Percentiles rank a stretch among this genome's conserved stretches.
Conservation (phyloP, 805 yeast species). For the Hagleromyces aurorensis region DNA sequence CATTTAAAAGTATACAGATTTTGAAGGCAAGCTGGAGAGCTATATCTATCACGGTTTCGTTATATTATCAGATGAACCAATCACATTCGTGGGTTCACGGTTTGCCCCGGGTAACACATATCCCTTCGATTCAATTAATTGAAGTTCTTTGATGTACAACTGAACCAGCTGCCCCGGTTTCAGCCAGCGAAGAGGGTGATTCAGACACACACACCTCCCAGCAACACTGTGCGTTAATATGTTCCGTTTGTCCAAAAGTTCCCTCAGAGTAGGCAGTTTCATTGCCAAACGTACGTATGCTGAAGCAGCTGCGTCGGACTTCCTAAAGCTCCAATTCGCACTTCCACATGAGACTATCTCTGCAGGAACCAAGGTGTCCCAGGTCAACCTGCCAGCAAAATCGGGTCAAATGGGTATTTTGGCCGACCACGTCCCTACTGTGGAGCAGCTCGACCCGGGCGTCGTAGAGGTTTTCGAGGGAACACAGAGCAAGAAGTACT, state of each 20-base stretch:
- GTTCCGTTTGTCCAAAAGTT: slow-evolving; percentile 22
- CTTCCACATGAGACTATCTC: slow-evolving; percentile 75
- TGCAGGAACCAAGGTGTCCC: slow-evolving; percentile 41
- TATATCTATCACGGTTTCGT: too few species aligned
- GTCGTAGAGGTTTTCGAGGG: slow-evolving; percentile 83
- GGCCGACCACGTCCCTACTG: slow-evolving; percentile 95
- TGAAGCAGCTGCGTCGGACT: slow-evolving; percentile 63
- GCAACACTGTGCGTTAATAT: slow-evolving; percentile 6
- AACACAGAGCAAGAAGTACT: slow-evolving; percentile 68
- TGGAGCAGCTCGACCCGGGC: slow-evolving; percentile 95
- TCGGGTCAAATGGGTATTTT: slow-evolving; percentile 95
- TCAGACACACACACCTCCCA: not conserved
- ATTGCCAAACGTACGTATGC: slow-evolving; percentile 81
- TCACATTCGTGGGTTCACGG: not conserved
- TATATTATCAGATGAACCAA: not conserved
- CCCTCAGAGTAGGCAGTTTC: slow-evolving; percentile 36
- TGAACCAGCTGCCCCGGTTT: too few species aligned
- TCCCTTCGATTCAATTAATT: too few species aligned
- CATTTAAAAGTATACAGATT: too few species aligned
- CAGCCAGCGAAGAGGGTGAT: not conserved
- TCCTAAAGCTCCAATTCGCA: slow-evolving; percentile 80
- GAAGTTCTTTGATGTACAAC: too few species aligned
- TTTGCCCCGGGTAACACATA: slow-evolving; percentile 2
- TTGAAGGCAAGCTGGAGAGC: too few species aligned
- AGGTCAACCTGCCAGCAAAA: slow-evolving; percentile 93